Conservation (phyloP, 345 rosid species). For the Eucalyptus cladocalyx region DNA sequence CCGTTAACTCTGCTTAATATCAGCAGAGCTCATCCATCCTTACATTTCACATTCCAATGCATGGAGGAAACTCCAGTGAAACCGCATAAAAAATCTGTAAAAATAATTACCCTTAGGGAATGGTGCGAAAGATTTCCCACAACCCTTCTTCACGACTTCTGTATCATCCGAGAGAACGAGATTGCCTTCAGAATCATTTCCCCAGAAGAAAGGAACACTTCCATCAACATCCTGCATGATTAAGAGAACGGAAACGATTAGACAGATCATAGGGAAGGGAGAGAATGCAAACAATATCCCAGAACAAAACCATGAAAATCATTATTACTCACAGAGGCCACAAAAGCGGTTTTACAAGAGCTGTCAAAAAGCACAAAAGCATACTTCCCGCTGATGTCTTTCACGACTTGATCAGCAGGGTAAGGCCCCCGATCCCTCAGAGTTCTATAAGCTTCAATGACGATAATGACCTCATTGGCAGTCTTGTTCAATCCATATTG, state of each 20-base stretch:
- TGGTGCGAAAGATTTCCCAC: slow-evolving; percentile 92
- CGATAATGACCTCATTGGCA: slow-evolving; percentile 78
- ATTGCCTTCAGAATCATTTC: slow-evolving; percentile 73
- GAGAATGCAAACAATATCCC: not conserved
- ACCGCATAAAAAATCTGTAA: not conserved
- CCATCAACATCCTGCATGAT: slow-evolving; percentile 71
- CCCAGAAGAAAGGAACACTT: slow-evolving; percentile 83
- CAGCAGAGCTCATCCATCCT: not conserved
- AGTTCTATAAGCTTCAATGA: slow-evolving; percentile 87
- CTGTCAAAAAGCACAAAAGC: slow-evolving; percentile 71
- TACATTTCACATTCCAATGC: not conserved
- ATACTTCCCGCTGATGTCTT: slow-evolving; percentile 72
- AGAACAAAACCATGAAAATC: not conserved
- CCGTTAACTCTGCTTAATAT: not conserved
- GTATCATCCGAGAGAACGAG: slow-evolving; percentile 68
- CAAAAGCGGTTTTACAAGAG: slow-evolving; percentile 43
- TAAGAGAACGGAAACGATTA: not conserved
- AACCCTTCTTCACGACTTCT: slow-evolving; percentile 60
- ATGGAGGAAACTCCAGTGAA: not conserved
- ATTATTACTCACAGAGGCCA: slow-evolving; percentile 52
- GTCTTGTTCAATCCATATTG: slow-evolving; percentile 87
- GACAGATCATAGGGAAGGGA: not conserved
- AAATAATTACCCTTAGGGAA: slow-evolving; percentile 73
- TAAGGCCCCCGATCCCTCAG: slow-evolving; percentile 97
- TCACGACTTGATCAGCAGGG: slow-evolving; percentile 87